Percentiles rank a stretch among this genome's conserved stretches.
These are phyloP conservation scores for Neoboletus brunneissimus DNA, from an alignment of 768 basidiomycete species.

Conservation along the genomic window DNA sequence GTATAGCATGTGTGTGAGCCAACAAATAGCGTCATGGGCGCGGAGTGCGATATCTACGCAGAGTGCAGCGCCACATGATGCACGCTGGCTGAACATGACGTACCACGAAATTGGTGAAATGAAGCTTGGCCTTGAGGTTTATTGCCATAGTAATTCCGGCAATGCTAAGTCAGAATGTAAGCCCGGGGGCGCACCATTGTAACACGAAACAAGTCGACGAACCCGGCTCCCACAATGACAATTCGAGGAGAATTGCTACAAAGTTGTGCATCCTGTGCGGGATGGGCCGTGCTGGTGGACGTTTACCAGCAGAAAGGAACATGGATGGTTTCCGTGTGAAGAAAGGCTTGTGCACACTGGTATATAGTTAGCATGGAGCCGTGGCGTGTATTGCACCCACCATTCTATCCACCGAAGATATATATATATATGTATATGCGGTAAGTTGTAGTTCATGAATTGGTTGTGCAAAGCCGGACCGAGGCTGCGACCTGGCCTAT, in stretches of 20 bases:
- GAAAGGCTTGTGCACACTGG: neutral
- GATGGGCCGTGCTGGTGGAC: neutral
- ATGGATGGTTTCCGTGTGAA: neutral
- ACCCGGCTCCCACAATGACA: neutral
- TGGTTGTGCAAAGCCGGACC: neutral
- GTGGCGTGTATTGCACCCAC: neutral
- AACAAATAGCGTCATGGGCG: neutral
- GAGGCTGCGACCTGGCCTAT: neutral
- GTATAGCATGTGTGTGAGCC: slow-evolving; percentile 21
- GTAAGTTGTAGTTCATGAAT: neutral
- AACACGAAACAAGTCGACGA: neutral
- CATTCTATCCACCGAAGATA: neutral
- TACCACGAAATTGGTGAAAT: slow-evolving; percentile 49
- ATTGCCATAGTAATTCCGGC: slow-evolving; percentile 1
- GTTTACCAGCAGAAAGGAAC: neutral
- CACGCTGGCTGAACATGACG: slow-evolving; percentile 10
- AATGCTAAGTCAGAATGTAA: neutral
- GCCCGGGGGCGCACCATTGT: too few species aligned
- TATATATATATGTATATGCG: neutral
- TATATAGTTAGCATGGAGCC: slow-evolving; percentile 2
- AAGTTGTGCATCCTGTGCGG: neutral
- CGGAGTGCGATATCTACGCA: neutral
- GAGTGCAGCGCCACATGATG: slow-evolving; percentile 6
- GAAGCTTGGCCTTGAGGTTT: neutral
- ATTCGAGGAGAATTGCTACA: neutral